These are phyloP conservation scores for Marasmius tenuissimus DNA, from an alignment of 1,284 basidiomycete genomes.

Conservation along the genomic window DNA sequence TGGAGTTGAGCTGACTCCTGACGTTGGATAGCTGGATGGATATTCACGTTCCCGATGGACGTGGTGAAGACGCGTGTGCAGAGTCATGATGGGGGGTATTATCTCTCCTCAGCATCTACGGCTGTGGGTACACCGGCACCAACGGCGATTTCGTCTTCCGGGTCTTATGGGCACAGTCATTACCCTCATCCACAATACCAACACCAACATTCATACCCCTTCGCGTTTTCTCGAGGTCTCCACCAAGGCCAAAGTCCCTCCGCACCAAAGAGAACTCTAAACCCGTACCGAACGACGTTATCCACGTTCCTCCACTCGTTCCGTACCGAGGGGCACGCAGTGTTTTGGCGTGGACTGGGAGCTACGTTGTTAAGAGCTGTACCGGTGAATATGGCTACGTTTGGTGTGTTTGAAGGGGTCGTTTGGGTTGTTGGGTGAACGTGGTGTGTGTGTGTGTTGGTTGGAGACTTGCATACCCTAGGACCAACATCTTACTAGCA, in stretches of 20 bases:
- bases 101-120: neutral
- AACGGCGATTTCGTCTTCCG: neutral
- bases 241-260: neutral
- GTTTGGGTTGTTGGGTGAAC: constrained; percentile 18
- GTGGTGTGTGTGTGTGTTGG: no score
- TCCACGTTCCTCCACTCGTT: constrained; percentile 65
- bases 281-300: constrained; percentile 56
- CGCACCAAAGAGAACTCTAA: constrained; percentile 14
- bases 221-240: neutral
- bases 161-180: neutral
- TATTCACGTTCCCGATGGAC: constrained; percentile 80
- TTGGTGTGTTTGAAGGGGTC: constrained; percentile 51
- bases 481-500: no score
- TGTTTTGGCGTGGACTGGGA: constrained; percentile 75
- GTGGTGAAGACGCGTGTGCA: constrained; percentile 88
- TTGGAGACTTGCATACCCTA: no score
- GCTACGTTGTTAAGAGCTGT: constrained; percentile 72
- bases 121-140: neutral
- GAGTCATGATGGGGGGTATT: constrained; percentile 32
- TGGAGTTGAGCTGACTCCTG: neutral
- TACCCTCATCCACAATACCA: neutral
- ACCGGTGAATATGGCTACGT: constrained; percentile 61
- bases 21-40: constrained; percentile 51
- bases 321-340: constrained; percentile 59
- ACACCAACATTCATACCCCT: neutral